Conservation (phyloP, 495 filamentous ascomycete species). For the Bathelium albidoporum region DNA sequence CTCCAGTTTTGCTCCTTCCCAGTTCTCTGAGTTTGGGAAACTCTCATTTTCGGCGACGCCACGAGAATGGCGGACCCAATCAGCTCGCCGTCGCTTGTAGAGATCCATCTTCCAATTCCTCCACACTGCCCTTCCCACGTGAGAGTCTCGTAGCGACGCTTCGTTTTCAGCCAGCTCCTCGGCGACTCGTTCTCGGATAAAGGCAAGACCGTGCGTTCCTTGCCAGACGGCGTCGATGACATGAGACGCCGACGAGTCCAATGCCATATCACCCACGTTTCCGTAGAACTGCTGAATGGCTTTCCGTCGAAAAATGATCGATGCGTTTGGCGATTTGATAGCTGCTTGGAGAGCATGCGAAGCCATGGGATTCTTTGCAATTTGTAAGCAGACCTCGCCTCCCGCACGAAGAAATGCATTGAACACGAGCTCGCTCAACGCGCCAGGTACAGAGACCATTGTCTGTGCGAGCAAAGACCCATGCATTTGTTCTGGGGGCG, state of each 20-base stretch:
- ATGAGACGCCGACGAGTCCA: constrained; percentile 62
- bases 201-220: constrained; percentile 53
- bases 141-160: constrained; percentile 56
- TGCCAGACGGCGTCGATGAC: constrained; percentile 69
- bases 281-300: constrained; percentile 50
- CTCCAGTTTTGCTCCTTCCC: constrained; percentile 9
- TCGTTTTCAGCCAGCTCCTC: constrained; percentile 54
- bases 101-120: constrained; percentile 85
- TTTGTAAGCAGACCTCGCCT: constrained; percentile 32
- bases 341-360: constrained; percentile 64
- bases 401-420: constrained; percentile 40
- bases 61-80: constrained; percentile 65
- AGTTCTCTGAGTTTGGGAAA: constrained; percentile 30
- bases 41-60: constrained; percentile 34
- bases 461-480: constrained; percentile 56
- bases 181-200: constrained; percentile 57
- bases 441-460: constrained; percentile 50
- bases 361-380: constrained; percentile 51
- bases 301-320: constrained; percentile 49
- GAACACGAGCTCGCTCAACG: constrained; percentile 47
- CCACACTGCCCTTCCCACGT: constrained; percentile 75
- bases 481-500: constrained; percentile 43
- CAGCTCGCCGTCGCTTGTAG: constrained; percentile 55
- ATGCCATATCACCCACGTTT: constrained; percentile 52
- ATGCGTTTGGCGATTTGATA: constrained; percentile 47